Percentiles rank a stretch among this genome's conserved stretches.
These are phyloP conservation scores for Mycosphaerella sp. DNA, from an alignment of 2,329 filamentous ascomycete species.

Conservation along the genomic window DNA sequence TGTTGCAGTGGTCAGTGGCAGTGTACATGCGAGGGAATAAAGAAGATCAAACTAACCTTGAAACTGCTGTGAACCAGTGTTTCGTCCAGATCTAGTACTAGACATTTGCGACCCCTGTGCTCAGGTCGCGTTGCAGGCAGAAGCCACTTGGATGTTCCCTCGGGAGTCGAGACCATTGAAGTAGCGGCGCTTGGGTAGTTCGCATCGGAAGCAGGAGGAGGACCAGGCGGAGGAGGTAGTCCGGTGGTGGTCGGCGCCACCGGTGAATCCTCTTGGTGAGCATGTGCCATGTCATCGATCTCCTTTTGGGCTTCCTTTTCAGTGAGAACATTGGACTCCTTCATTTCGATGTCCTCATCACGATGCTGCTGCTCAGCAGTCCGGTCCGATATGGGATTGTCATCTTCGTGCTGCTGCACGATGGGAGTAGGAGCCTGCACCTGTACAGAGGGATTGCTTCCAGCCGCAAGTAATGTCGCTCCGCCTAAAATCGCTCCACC, in stretches of 20 bases:
- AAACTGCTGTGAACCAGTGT: constrained; percentile 98
- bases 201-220: constrained; percentile 30
- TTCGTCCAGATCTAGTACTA: constrained; percentile 93
- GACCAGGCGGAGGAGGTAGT: constrained; percentile 52
- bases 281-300: constrained; percentile 18
- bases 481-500: not conserved
- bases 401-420: constrained; percentile 35
- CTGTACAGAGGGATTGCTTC: constrained; percentile 28
- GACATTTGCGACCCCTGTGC: constrained; percentile 81
- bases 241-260: constrained; percentile 21
- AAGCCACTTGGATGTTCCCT: constrained; percentile 60
- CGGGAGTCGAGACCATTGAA: constrained; percentile 36
- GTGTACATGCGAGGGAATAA: not conserved
- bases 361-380: constrained; percentile 44
- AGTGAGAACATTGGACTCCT: constrained; percentile 45
- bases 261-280: constrained; percentile 10
- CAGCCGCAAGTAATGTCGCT: constrained; percentile 19
- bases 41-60: constrained; percentile 59
- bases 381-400: constrained; percentile 41
- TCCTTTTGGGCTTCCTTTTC: constrained; percentile 42
- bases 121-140: constrained; percentile 75
- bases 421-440: constrained; percentile 45
- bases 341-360: constrained; percentile 58
- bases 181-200: constrained; percentile 25
- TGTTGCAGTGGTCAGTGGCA: constrained; percentile 37